Evolutionary conservation across 345 rosid genomes (phyloP).

Genomic region (Hevea brasiliensis): DNA sequence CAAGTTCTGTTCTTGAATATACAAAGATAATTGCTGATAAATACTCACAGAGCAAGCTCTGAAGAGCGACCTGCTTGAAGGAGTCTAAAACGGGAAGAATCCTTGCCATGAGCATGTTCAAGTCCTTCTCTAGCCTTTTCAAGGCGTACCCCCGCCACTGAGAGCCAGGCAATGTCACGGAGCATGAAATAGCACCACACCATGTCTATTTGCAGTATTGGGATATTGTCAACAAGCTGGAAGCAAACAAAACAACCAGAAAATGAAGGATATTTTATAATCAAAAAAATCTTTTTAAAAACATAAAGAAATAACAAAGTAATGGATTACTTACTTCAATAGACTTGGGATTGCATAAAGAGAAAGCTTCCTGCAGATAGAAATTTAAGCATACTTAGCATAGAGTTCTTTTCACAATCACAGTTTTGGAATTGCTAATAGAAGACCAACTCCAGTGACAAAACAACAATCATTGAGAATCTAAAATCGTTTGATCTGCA

Average conservation of each 20-base stretch:
- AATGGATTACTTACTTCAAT: constrained; percentile 56
- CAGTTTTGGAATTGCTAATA: not conserved
- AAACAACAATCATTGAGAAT: not conserved
- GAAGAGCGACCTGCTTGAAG: constrained; percentile 79
- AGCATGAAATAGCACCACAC: constrained; percentile 99
- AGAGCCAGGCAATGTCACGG: constrained; percentile 71
- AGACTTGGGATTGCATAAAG: constrained; percentile 76
- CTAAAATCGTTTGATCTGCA: not conserved
- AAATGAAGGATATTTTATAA: not conserved
- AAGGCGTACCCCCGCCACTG: constrained; percentile 85
- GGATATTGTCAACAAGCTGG: constrained; percentile 84
- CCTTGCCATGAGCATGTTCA: constrained; percentile 90
- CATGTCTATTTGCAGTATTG: constrained; percentile 93
- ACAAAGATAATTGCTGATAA: not conserved
- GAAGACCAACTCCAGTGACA: not conserved
- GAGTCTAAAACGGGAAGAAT: constrained; percentile 74
- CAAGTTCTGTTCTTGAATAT: not conserved
- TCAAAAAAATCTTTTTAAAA: not conserved
- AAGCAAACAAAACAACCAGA: constrained; percentile 19
- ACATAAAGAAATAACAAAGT: constrained; percentile 6
- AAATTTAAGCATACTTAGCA: constrained; percentile 3
- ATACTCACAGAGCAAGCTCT: constrained; percentile 76
- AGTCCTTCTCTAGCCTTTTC: constrained; percentile 85
- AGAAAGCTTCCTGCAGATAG: constrained; percentile 71
- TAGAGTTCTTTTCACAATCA: constrained; percentile 1